Percentiles rank a stretch among this genome's conserved stretches.
phyloP scores from a whole-genome alignment of 768 basidiomycete genomes.

The Mrakia gelida region DNA sequence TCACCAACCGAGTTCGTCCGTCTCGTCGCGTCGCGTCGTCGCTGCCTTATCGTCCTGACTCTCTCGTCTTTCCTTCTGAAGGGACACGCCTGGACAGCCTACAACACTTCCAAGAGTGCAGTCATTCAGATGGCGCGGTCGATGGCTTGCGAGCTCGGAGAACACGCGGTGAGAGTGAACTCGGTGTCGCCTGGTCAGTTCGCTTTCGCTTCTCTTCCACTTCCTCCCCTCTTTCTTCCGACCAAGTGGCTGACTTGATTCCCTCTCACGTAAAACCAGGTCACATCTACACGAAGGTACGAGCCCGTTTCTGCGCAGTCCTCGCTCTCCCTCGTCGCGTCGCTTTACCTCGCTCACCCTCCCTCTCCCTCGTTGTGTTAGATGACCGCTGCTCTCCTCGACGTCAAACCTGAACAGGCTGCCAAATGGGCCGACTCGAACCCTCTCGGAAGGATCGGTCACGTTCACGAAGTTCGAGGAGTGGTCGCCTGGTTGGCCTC shows the following conservation, averaged over 20 bases:
- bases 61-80: constrained; percentile 37
- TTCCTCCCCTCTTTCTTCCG: background rate
- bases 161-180: constrained; percentile 65
- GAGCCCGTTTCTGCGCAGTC: background rate
- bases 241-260: constrained; percentile 11
- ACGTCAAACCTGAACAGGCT: constrained; percentile 59
- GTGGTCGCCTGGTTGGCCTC: constrained; percentile 67
- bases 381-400: constrained; percentile 70
- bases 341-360: background rate
- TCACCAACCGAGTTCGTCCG: constrained; percentile 61
- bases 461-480: constrained; percentile 68
- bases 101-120: constrained; percentile 72
- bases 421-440: constrained; percentile 66
- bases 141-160: constrained; percentile 75
- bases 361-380: background rate
- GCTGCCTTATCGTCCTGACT: background rate
- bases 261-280: background rate
- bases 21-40: background rate
- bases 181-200: constrained; percentile 63
- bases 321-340: background rate
- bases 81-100: constrained; percentile 72
- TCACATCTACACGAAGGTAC: background rate
- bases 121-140: constrained; percentile 75
- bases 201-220: background rate
- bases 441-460: constrained; percentile 65